Conservation (phyloP, 148 eudicot species). For the Camellia sinensis region DNA sequence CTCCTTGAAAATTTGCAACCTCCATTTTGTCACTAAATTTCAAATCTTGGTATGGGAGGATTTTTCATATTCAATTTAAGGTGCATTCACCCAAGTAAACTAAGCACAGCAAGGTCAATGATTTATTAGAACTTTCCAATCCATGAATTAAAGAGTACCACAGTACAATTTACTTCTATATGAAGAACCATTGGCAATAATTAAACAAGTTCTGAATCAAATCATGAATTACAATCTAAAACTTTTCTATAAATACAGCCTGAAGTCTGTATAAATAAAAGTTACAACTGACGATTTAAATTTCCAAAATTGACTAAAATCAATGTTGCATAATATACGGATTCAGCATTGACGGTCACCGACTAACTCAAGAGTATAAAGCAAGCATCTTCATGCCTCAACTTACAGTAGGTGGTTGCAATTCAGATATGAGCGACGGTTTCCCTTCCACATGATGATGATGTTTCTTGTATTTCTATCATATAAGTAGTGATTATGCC, state of each 20-base stretch:
- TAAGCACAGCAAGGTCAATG: no score
- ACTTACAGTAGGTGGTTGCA: neutral
- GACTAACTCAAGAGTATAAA: neutral
- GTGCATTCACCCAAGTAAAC: neutral
- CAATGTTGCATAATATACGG: neutral
- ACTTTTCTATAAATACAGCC: neutral
- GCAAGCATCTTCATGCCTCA: neutral
- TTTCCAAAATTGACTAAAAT: neutral
- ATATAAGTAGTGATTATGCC: conserved; percentile 42
- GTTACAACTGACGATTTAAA: neutral
- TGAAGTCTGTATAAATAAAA: neutral
- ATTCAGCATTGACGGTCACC: neutral
- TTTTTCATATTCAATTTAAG: neutral
- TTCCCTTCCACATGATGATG: neutral
- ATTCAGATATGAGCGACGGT: neutral
- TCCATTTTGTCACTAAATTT: neutral
- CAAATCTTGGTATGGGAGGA: neutral
- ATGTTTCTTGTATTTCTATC: neutral
- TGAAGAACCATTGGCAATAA: neutral
- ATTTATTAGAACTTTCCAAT: neutral
- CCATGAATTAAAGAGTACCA: neutral
- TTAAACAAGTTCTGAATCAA: neutral
- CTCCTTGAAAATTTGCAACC: neutral
- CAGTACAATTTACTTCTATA: neutral
- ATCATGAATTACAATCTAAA: neutral